Base-by-base conservation (phyloP, 495 filamentous ascomycete species). In the Podospora fimiseda region DNA sequence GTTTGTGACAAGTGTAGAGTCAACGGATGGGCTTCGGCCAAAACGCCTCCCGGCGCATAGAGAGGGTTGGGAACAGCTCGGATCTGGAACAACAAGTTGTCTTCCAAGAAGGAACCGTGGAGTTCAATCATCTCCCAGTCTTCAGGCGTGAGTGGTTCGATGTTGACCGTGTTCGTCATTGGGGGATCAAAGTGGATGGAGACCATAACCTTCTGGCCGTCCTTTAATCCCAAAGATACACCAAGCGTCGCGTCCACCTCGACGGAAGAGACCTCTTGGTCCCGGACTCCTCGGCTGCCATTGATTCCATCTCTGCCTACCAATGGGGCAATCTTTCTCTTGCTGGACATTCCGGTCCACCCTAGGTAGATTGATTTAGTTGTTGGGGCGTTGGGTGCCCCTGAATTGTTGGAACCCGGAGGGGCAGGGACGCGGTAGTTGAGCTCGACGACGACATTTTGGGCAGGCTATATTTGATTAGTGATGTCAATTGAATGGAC, bases 41-140 rank as follows among this genome's bases (percentile, higher is more conserved):
- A 54, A 1, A 70, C 57, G 14, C 71, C 75, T 19, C 61, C 52
- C 4, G 77, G 72, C 23, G 70, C 77, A 59, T 83, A 88, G 15
- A 74, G 73, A 14, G 90, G 90, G 63, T 94, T 96, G 13, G 90
- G 90, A 13, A 98, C 74, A 38, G 91, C 92, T 46, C 93, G 84
- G 62, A 98, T 89, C 73, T 97, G 94, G 33, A 87, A 88, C 13
- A 96, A 75, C 47, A 98, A 82, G 65, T 98, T 95, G 53, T 95
- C 79, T 66, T 98, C 93, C 18, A 98, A 72, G 63, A 96, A 98
- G 20, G 83, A 90, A 3, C 93, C 93, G 69, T 97, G 93, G 1
- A 96, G 76, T 63, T 98, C 93, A 57, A 98, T 98, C 60, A 96
- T 90, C 82, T 97, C 93, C 93, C 93, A 98, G 63, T 98, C 93